Evolutionary conservation across 768 basidiomycete species (phyloP), one percentile per base, ranked within the genome.

Genomic region (Tricholoma sp.): DNA sequence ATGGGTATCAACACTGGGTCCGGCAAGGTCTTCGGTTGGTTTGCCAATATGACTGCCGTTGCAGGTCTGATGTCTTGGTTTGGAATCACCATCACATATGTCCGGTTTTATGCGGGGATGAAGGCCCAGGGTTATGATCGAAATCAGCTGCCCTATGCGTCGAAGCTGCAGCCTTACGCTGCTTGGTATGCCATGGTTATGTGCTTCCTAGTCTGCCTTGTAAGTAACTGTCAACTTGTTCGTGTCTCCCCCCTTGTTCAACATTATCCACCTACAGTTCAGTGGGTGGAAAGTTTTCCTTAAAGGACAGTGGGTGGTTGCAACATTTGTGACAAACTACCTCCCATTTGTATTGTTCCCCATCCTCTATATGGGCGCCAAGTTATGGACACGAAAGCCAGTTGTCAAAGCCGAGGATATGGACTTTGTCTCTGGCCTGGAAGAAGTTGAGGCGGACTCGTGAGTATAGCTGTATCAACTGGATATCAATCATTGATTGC

Each of bases 41-140:
- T 94, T 62, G 69, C 84, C 39, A 88, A 87, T 70, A 84, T 91
- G 84, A 88, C 89, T 7, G 59, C 90, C 39, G 70, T 80, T 29
- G 76, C 78, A 32, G 84, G 84, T n/a, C 74, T 94, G 24, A 77
- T 91, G 75, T 87, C 88, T 4, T 94, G 91, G 91, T 84, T 84
- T 57, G 86, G 84, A 52, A 93, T 94, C 66, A 78, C 74, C 54
- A 36, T 91, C 53, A 88, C 87, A 12, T 92, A 91, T 66, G 59
- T 91, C 53, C 87, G 94, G 49, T 98, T 97, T 80, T 80, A 92
- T 69, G 69, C 77, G n/a, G 96, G 94, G 56, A 65, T 89, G 73
- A 86, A 87, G 67, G 82, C 66, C 2, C 96, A 98, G 67, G 91
- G 91, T 10, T 81, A 87, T 63, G 80, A 89, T 65, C 80, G 95